These are phyloP conservation scores for Carex sylvatica DNA, from an alignment of 202 grass and related monocot species.

Conservation along the genomic window DNA sequence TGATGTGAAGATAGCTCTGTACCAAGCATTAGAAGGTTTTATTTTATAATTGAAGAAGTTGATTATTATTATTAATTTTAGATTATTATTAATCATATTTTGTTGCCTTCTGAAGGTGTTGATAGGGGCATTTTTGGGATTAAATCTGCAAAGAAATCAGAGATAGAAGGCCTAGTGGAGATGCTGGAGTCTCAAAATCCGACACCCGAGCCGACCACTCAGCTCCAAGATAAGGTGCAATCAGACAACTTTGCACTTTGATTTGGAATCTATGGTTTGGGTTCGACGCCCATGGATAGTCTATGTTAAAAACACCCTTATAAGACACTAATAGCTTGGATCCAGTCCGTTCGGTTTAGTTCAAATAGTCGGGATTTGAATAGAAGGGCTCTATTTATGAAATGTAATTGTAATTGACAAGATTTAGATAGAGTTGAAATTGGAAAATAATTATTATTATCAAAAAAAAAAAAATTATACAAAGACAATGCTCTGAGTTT, in stretches of 20 bases:
- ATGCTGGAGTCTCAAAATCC: conserved; percentile 72
- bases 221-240: conserved; percentile 59
- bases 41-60: background rate
- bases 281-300: background rate
- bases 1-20: conserved; percentile 53
- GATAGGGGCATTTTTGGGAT: conserved; percentile 79
- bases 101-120: conserved; percentile 25
- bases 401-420: no score
- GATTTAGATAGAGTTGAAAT: no score
- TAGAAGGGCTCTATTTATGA: background rate
- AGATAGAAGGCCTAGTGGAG: conserved; percentile 71
- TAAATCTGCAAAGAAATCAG: conserved; percentile 57
- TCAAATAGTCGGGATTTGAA: background rate
- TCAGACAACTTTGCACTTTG: background rate
- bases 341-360: background rate
- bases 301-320: background rate
- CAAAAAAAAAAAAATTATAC: no score
- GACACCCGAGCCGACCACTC: conserved; percentile 56
- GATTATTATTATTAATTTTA: background rate
- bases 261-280: background rate
- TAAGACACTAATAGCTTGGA: background rate
- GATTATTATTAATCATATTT: background rate
- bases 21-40: conserved; percentile 39
- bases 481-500: no score
- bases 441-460: no score